Conservation (phyloP, 192 early-diverging fungal genomes). For the Mortierella claussenii region DNA sequence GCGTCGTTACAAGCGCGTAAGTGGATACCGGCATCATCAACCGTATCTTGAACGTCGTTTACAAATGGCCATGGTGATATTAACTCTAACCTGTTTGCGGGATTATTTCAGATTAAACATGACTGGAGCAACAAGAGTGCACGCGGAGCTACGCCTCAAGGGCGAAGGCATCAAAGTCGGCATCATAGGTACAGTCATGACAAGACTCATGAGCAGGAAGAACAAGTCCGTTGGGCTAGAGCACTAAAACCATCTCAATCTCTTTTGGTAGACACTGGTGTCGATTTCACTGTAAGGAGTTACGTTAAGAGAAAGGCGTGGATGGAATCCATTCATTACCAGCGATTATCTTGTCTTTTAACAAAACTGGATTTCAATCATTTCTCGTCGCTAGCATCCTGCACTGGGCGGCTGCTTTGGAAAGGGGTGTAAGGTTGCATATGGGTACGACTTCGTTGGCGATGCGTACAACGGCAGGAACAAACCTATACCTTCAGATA, state of each 20-base stretch:
- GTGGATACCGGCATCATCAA: too few species aligned
- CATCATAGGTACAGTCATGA: conserved; percentile 54
- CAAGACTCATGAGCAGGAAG: not conserved
- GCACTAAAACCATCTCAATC: too few species aligned
- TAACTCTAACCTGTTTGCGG: too few species aligned
- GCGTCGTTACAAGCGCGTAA: conserved; percentile 38
- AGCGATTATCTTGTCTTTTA: not conserved
- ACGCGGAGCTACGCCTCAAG: conserved; percentile 39
- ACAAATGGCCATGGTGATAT: too few species aligned
- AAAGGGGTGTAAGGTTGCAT: conserved; percentile 61
- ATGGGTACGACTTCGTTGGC: conserved; percentile 71
- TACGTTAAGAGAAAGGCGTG: not conserved
- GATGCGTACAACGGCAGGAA: conserved; percentile 47
- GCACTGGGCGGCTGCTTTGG: conserved; percentile 70
- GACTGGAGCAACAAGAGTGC: conserved; percentile 51
- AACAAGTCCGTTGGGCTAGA: too few species aligned
- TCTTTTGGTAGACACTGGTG: conserved; percentile 51
- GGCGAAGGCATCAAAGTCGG: conserved; percentile 59
- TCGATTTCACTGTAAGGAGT: conserved; percentile 57
- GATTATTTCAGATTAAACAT: conserved; percentile 45
- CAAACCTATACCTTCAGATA: conserved; percentile 56
- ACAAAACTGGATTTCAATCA: not conserved
- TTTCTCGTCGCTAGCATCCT: conserved; percentile 46
- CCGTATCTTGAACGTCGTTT: too few species aligned
- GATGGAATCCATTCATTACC: not conserved